phyloP scores from a whole-genome alignment of 2,329 filamentous ascomycete genomes.

The Magnaporthiopsis poae region DNA sequence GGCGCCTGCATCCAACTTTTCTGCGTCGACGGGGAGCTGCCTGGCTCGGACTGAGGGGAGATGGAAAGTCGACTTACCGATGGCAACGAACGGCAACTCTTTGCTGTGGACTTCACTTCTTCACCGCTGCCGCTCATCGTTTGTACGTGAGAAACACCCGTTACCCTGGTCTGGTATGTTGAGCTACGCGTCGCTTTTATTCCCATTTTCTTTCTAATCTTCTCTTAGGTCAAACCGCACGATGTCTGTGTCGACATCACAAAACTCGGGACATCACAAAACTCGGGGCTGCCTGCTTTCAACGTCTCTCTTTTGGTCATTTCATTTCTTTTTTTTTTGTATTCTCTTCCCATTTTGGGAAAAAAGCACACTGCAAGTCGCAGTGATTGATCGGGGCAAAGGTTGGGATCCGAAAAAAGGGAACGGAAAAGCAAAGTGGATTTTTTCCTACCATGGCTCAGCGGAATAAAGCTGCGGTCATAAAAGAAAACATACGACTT shows the following conservation, averaged over 20 bases:
- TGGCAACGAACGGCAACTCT: neutral
- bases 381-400: too few relatives aligned
- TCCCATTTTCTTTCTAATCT: neutral
- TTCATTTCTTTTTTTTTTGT: neutral
- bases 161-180: neutral
- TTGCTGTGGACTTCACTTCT: neutral
- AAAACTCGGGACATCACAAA: too few relatives aligned
- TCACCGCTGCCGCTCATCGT: neutral
- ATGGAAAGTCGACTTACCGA: neutral
- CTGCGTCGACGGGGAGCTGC: conserved; percentile 8
- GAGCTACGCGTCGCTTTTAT: neutral
- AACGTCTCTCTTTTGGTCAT: too few relatives aligned
- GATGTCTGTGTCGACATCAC: neutral
- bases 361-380: neutral
- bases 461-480: neutral
- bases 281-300: neutral
- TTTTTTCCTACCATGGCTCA: neutral
- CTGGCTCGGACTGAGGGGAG: neutral
- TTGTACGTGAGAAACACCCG: neutral
- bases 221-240: neutral
- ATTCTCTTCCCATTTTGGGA: neutral
- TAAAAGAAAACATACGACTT: neutral
- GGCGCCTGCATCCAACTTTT: conserved; percentile 14
- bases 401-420: too few relatives aligned
- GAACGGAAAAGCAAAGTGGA: too few relatives aligned